Base-by-base conservation (phyloP, 2,329 filamentous ascomycete genomes). In the Colletotrichum scovillei region DNA sequence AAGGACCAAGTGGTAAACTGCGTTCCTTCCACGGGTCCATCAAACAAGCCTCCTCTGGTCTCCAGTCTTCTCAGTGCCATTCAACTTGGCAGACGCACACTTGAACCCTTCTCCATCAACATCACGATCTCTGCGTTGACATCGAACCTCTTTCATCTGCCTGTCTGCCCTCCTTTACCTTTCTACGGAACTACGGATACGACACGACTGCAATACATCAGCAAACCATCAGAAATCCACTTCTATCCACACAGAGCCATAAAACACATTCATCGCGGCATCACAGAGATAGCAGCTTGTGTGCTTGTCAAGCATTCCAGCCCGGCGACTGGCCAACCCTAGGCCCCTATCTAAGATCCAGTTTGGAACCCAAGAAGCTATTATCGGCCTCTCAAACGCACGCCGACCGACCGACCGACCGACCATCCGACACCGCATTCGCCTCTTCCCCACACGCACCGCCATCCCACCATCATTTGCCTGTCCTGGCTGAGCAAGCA, bases 381-480 rank as follows among this genome's bases (percentile, higher is more conserved):
- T 71, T 22, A 63, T 71, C 30, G 46, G 65, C 58, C 53, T 22
- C 46, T 60, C 70, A 70, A 70, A 70, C 67, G 53, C 30, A 55
- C 59, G 60, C 66, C 67, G 55, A 73, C 67, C 60, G 24, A 24
- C 24, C 24, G 24, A 24, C 24, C 24, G 59, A 30, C 53, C 32
- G 58, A 73, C 65, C 67, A 30, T 30, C 57, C 56, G 60, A 38
- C 55, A 60, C 67, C 55, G 22, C 46, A 58, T 63, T 74, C 53
- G 62, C 72, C 68, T 67, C 65, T 67, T 65, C 63, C 63, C 68
- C 72, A 70, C 67, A 73, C 67, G 22, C 70, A 70, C 60, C 28
- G 52, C 70, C 63, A 62, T 42, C 70, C 59, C 32, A 59, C 70
- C 65, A 72, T 30, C 59, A 66, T 32, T 67, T 67, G 35, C 35